phyloP scores from a whole-genome alignment of 805 yeast genomes.

The Metschnikowia orientalis region DNA sequence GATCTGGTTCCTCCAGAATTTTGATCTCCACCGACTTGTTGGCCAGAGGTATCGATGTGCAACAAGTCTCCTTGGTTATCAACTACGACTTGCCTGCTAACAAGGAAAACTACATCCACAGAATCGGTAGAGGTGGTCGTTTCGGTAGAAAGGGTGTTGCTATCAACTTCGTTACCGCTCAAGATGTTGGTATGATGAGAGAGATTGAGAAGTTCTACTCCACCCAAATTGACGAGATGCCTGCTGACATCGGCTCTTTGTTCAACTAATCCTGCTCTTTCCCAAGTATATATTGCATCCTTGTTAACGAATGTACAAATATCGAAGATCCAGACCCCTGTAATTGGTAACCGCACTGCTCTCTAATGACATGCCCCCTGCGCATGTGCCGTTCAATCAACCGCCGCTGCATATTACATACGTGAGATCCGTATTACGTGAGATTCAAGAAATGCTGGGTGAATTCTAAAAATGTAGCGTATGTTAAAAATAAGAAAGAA shows the following conservation, averaged over 20 bases:
- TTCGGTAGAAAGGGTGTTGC: conserved; percentile 99
- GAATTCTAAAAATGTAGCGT: neutral
- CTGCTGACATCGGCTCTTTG: conserved; percentile 59
- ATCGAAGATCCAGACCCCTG: too few species aligned
- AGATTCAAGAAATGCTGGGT: neutral
- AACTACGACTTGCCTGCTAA: conserved; percentile 89
- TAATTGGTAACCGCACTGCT: too few species aligned
- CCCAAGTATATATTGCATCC: conserved; percentile 1
- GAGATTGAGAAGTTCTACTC: conserved; percentile 88
- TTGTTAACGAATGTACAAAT: conserved; percentile 4
- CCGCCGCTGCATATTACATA: too few species aligned
- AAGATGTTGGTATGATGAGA: conserved; percentile 68
- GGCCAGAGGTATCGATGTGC: conserved; percentile 77
- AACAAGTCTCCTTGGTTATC: conserved; percentile 91
- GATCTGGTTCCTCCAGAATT: conserved; percentile 91
- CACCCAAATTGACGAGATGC: conserved; percentile 91
- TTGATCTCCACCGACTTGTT: conserved; percentile 90
- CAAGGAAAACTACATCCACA: conserved; percentile 91
- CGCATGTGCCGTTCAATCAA: too few species aligned
- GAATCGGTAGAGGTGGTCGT: conserved; percentile 98
- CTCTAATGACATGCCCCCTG: too few species aligned
- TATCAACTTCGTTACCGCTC: conserved; percentile 83
- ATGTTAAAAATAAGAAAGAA: conserved; percentile 2
- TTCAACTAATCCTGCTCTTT: conserved; percentile 29
- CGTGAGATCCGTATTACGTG: too few species aligned